A percentile compares a stretch with the other conserved stretches of the same genome.
Evolutionary conservation across 208 protist species (phyloP).

Genomic region (Tritrichomonas musculus): DNA sequence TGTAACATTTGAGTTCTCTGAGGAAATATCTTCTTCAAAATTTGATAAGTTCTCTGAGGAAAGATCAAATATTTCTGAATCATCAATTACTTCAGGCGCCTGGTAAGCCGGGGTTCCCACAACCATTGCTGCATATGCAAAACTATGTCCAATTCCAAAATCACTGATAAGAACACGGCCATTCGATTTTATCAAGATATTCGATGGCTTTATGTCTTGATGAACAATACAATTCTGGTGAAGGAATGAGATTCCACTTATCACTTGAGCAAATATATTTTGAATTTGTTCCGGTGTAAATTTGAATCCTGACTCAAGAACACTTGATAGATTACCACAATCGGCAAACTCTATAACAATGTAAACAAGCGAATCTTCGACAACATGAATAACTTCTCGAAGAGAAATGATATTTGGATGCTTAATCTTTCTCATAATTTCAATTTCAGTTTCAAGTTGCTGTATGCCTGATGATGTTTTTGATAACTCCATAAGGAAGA

Average conservation of each 20-base stretch:
- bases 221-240: not conserved
- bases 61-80: too few relatives aligned
- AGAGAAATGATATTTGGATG: slow-evolving; percentile 8
- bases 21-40: too few relatives aligned
- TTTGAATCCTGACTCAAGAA: not conserved
- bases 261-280: not conserved
- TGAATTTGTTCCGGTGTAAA: not conserved
- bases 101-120: not conserved
- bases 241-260: not conserved
- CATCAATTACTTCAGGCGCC: not conserved
- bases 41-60: not conserved
- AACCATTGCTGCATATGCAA: not conserved
- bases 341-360: not conserved
- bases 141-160: not conserved
- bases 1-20: too few relatives aligned
- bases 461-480: not conserved
- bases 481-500: not conserved
- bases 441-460: not conserved
- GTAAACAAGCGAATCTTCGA: not conserved
- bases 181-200: not conserved
- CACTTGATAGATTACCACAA: not conserved
- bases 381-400: not conserved
- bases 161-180: not conserved
- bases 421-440: not conserved
- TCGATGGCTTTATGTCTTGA: slow-evolving; percentile 7